phyloP scores from a whole-genome alignment of 164 flowering plant genomes.

The Chimonanthus praecox region DNA sequence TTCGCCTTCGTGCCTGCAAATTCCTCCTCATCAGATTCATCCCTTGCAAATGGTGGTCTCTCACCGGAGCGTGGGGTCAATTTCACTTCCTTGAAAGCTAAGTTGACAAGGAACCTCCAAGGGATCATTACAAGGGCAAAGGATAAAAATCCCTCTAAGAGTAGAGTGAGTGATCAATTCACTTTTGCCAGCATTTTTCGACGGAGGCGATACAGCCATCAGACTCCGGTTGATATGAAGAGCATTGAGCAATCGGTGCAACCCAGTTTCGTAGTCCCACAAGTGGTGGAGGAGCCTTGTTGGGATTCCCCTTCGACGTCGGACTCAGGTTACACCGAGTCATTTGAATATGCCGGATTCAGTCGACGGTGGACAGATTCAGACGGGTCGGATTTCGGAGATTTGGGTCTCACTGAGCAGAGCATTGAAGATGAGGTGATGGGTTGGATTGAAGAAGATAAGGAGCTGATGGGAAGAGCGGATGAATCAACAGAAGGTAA shows the following conservation, averaged over 20 bases:
- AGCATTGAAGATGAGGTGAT: conserved; percentile 27
- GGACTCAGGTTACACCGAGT: conserved; percentile 13
- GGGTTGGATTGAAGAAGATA: conserved; percentile 40
- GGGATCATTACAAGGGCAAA: conserved; percentile 52
- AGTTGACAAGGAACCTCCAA: conserved; percentile 63
- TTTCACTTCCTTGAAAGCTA: conserved; percentile 57
- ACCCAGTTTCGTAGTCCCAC: conserved; percentile 68
- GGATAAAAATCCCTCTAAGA: conserved; percentile 39
- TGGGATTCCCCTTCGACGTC: conserved; percentile 43
- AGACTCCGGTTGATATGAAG: conserved; percentile 29
- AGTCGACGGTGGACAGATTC: conserved; percentile 29
- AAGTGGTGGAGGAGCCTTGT: conserved; percentile 15
- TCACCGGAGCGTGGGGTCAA: conserved; percentile 31
- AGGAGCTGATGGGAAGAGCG: conserved; percentile 1
- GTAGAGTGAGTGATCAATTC: conserved; percentile 69
- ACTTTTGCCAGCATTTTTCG: conserved; percentile 74
- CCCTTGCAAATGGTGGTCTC: conserved; percentile 4
- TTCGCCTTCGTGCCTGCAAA: conserved; percentile 23
- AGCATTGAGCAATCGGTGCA: conserved; percentile 55
- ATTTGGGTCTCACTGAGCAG: conserved; percentile 11
- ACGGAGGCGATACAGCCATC: conserved; percentile 19
- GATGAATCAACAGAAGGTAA: conserved; percentile 34
- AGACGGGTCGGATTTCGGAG: conserved; percentile 38
- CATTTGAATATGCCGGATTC: conserved; percentile 10
- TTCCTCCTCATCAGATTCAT: conserved; percentile 7